Evolutionary conservation across 2,329 filamentous ascomycete species (phyloP).

Genomic region (Thelonectria blattea): DNA sequence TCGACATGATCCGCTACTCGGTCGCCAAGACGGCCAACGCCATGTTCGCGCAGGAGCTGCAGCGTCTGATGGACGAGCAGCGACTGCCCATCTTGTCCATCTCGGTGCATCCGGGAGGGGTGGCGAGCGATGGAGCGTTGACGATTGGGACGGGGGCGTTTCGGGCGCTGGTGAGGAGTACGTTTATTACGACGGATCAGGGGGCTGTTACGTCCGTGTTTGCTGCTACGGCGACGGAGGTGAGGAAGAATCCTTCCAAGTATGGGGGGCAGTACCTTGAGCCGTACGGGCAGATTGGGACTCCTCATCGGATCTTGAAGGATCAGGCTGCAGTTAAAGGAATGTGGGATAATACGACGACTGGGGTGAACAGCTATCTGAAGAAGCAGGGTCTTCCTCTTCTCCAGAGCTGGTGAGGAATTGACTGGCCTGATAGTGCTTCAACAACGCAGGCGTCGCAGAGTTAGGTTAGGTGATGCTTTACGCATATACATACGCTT

Average conservation of each 20-base stretch:
- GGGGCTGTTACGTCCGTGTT: slow-evolving; percentile 13
- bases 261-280: slow-evolving; percentile 10
- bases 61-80: slow-evolving; percentile 11
- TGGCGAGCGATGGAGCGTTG: background rate
- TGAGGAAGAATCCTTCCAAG: background rate
- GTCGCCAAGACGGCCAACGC: slow-evolving; percentile 10
- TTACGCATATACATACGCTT: no score
- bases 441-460: no score
- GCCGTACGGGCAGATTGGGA: slow-evolving; percentile 2
- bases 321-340: slow-evolving; percentile 8
- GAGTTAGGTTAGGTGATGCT: no score
- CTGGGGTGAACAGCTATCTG: slow-evolving; percentile 20
- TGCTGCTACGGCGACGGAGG: slow-evolving; percentile 11
- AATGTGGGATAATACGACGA: slow-evolving; percentile 7
- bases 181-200: slow-evolving; percentile 1
- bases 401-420: background rate
- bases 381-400: slow-evolving; percentile 6
- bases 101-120: slow-evolving; percentile 12
- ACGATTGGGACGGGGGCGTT: background rate
- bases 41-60: slow-evolving; percentile 16
- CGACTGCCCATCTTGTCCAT: slow-evolving; percentile 4
- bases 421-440: no score
- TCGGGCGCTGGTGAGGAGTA: background rate
- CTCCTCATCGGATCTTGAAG: background rate
- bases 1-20: slow-evolving; percentile 34